A percentile compares a stretch with the other conserved stretches of the same genome.
Conservation (phyloP, 2,329 filamentous ascomycete species). For the Waltergamsia citrina region DNA sequence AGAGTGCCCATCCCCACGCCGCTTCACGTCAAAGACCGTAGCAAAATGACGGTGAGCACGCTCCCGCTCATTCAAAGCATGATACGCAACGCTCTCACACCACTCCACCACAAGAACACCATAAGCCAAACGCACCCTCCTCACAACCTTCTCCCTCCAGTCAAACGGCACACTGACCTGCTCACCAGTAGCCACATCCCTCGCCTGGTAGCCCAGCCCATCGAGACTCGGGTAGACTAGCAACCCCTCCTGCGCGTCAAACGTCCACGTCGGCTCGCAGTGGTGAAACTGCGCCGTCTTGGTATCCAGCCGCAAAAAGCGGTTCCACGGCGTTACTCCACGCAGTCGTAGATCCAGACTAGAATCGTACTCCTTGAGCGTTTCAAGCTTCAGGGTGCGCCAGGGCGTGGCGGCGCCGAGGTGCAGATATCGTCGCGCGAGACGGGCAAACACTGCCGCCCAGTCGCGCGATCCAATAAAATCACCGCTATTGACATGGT, state of each 20-base stretch:
- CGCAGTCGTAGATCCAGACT: constrained; percentile 15
- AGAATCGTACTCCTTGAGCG: constrained; percentile 10
- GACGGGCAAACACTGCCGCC: constrained; percentile 32
- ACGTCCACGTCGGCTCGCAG: constrained; percentile 43
- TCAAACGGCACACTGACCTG: constrained; percentile 42
- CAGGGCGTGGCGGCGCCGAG: constrained; percentile 37
- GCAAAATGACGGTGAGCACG: constrained; percentile 48
- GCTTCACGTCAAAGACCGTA: constrained; percentile 43
- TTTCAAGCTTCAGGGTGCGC: constrained; percentile 11
- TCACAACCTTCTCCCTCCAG: constrained; percentile 35
- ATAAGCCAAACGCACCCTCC: constrained; percentile 42
- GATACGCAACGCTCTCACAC: constrained; percentile 42
- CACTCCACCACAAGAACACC: constrained; percentile 54
- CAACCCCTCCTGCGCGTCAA: constrained; percentile 39
- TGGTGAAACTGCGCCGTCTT: constrained; percentile 32
- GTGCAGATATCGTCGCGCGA: constrained; percentile 45
- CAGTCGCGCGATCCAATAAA: constrained; percentile 19
- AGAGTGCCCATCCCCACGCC: constrained; percentile 5
- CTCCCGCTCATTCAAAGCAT: constrained; percentile 40
- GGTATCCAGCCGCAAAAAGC: constrained; percentile 29
- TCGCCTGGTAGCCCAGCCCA: constrained; percentile 27
- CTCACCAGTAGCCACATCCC: constrained; percentile 37
- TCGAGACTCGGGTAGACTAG: constrained; percentile 37
- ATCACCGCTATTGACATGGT: background rate
- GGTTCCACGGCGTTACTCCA: constrained; percentile 33